These are phyloP conservation scores for Colletotrichum gigasporum DNA, from an alignment of 2,329 filamentous ascomycete genomes.

Conservation along the genomic window DNA sequence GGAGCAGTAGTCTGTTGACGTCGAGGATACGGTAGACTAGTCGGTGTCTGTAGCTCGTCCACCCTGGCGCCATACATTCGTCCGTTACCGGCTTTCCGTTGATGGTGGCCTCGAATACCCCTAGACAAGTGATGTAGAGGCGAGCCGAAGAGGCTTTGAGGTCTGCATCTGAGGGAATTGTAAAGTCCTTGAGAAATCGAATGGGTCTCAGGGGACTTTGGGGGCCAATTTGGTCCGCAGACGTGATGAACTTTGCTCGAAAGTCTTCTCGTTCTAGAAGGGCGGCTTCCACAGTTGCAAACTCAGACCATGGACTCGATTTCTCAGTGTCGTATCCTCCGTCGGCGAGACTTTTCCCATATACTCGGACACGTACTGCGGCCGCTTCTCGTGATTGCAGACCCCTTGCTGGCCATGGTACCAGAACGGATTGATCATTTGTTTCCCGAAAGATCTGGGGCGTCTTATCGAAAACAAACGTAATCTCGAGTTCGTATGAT, in stretches of 20 bases:
- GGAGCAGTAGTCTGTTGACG: conserved; percentile 44
- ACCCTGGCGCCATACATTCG: conserved; percentile 50
- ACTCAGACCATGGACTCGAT: conserved; percentile 1
- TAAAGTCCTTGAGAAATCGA: conserved; percentile 17
- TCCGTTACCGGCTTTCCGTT: conserved; percentile 46
- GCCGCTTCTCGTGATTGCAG: conserved; percentile 40
- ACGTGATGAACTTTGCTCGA: conserved; percentile 16
- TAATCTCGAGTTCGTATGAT: conserved; percentile 32
- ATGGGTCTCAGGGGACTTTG: conserved; percentile 16
- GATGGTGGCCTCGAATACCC: conserved; percentile 48
- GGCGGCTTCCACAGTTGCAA: conserved; percentile 11
- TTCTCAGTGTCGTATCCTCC: background rate
- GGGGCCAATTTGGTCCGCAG: conserved; percentile 1
- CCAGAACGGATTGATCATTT: conserved; percentile 29
- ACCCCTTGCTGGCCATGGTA: conserved; percentile 33
- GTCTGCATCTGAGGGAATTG: background rate
- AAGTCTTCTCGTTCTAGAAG: conserved; percentile 7
- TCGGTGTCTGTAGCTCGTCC: conserved; percentile 53
- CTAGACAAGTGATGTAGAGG: conserved; percentile 47
- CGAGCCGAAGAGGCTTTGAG: conserved; percentile 32
- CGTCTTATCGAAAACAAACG: background rate
- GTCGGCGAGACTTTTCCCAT: conserved; percentile 31
- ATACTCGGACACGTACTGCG: conserved; percentile 39
- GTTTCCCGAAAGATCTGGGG: conserved; percentile 7
- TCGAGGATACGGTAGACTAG: conserved; percentile 55